Evolutionary conservation across 2,329 filamentous ascomycete species (phyloP).

Genomic region (Teratosphaeria gauchensis): DNA sequence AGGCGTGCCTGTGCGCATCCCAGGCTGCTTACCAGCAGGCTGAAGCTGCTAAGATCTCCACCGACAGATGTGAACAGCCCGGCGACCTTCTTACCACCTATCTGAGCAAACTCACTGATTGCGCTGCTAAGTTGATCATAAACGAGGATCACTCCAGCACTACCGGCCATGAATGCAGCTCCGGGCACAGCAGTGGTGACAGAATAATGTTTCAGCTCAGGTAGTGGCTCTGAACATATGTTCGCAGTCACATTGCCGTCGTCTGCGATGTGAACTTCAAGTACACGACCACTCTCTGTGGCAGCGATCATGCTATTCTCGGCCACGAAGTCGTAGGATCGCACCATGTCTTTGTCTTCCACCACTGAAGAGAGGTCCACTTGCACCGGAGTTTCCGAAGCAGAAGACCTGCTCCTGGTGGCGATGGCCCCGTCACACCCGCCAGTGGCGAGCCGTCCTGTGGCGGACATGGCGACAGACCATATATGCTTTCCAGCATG

Average conservation of each 20-base stretch:
- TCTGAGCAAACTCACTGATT: constrained; percentile 9
- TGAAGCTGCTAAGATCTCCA: constrained; percentile 12
- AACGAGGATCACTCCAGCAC: constrained; percentile 34
- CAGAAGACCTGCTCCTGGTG: not conserved
- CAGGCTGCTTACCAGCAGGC: constrained; percentile 31
- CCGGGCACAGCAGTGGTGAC: constrained; percentile 31
- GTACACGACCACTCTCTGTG: constrained; percentile 48
- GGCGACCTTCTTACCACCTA: constrained; percentile 31
- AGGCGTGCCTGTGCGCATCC: constrained; percentile 6
- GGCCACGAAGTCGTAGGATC: constrained; percentile 55
- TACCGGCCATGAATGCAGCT: constrained; percentile 38
- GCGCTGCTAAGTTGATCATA: constrained; percentile 18
- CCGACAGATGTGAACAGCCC: constrained; percentile 26
- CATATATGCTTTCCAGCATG: constrained; percentile 89
- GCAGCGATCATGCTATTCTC: constrained; percentile 47
- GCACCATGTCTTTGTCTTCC: constrained; percentile 39
- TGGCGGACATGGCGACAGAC: constrained; percentile 46
- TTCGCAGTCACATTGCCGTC: constrained; percentile 19
- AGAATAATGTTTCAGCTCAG: constrained; percentile 40
- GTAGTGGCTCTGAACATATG: constrained; percentile 2
- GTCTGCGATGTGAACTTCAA: constrained; percentile 28
- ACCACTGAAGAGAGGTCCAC: not conserved
- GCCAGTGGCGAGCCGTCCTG: constrained; percentile 50
- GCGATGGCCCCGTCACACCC: constrained; percentile 67
- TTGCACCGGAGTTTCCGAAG: not conserved